Evolutionary conservation across 192 early-diverging fungal genomes (phyloP), one percentile per base, ranked within the genome.

Genomic region (Dispira simplex): DNA sequence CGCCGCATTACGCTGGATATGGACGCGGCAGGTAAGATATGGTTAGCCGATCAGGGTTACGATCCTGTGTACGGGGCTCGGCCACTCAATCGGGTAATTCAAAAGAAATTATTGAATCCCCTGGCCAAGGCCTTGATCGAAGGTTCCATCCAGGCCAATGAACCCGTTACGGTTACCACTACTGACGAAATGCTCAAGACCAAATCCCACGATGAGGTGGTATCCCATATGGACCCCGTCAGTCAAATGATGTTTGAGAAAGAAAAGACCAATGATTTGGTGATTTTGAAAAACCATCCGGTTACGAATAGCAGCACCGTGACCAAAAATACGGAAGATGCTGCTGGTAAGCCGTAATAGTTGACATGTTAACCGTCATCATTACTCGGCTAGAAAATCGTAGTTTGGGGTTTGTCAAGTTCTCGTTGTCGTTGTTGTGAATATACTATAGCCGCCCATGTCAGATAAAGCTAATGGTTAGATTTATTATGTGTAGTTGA

Each of bases 31-130:
- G 81, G 82, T 4, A 81, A 77, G 49, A 71, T 83, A 39, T 85
- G 81, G 83, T 68, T 88, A 16, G 76, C 81, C 13, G 75, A 82
- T 6, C 70, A 71, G 8, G 83, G 84, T 2, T 88, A 85, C 66
- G 83, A 88, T 64, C 84, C 84, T 5, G 71, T 74, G 28, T 88
- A 84, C 63, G 85, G 84, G 55, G 83, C 85, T 0, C 77, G 85
- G 4, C 85, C 85, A 27, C 74, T 87, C 43, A 87, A 87, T 65
- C 65, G 85, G 18, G 67, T 84, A 23, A 81, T 87, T 51, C 83
- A 85, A 63, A 75, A 81, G 75, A 66, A 73, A 13, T 43, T 79
- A 44, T 66, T 81, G 56, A 81, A 79, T 43, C 76, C 77, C 32
- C 64, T 81, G 45, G 76, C 75, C 11, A 73, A 79, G 63, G 73